A percentile compares a stretch with the other conserved stretches of the same genome.
Conservation (phyloP, 768 basidiomycete genomes). For the Agaricus blazei region DNA sequence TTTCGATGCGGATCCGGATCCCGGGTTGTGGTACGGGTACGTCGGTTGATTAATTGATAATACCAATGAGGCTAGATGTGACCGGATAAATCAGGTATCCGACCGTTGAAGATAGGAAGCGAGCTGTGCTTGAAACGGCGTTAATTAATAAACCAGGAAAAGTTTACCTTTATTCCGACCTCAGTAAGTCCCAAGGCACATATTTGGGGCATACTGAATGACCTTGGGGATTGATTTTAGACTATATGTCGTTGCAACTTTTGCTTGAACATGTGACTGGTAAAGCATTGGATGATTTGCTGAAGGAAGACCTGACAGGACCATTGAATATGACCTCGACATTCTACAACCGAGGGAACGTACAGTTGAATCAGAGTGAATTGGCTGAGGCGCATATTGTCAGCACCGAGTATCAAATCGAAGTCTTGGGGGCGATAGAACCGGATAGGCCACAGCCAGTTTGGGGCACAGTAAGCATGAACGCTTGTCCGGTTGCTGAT, state of each 20-base stretch:
- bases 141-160: slow-evolving; percentile 19
- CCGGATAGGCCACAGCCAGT: slow-evolving; percentile 21
- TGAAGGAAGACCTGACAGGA: slow-evolving; percentile 18
- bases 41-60: not conserved
- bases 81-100: slow-evolving; percentile 13
- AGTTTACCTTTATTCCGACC: slow-evolving; percentile 22
- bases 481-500: not conserved
- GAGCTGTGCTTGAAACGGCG: slow-evolving; percentile 17
- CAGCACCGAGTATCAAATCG: slow-evolving; percentile 21
- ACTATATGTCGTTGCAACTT: slow-evolving; percentile 22
- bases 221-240: slow-evolving; percentile 6
- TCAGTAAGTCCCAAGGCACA: slow-evolving; percentile 14
- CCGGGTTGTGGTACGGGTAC: slow-evolving; percentile 21
- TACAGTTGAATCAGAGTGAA: not conserved
- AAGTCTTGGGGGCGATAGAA: slow-evolving; percentile 15
- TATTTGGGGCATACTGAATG: too few species aligned
- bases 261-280: slow-evolving; percentile 19
- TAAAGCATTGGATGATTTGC: slow-evolving; percentile 18
- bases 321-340: slow-evolving; percentile 23
- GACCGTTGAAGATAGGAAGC: slow-evolving; percentile 18
- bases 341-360: slow-evolving; percentile 21
- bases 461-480: slow-evolving; percentile 20
- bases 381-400: slow-evolving; percentile 8
- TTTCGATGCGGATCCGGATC: slow-evolving; percentile 22
- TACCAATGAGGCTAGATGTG: not conserved